Percentiles rank a stretch among this genome's conserved stretches.
These are phyloP conservation scores for Cladosporium oxysporum DNA, from an alignment of 2,329 filamentous ascomycete genomes.

Conservation along the genomic window DNA sequence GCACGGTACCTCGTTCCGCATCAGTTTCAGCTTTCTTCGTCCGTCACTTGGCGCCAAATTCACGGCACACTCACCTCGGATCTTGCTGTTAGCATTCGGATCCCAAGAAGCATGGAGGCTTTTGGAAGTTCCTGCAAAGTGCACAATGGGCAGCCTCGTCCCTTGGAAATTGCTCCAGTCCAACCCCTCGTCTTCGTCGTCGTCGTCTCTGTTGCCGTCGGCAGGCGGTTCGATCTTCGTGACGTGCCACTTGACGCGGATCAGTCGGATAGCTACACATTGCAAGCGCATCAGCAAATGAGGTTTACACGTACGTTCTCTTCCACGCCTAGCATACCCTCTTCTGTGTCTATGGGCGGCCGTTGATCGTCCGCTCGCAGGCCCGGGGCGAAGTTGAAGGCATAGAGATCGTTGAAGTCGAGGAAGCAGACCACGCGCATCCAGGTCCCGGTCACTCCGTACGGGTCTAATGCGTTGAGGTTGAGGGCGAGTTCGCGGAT, in stretches of 20 bases:
- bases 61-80: conserved; percentile 58
- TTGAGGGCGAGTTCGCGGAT: conserved; percentile 42
- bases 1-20: conserved; percentile 55
- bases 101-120: conserved; percentile 67
- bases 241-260: conserved; percentile 67
- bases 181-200: conserved; percentile 23
- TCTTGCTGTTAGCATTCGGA: conserved; percentile 66
- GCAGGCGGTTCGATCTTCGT: conserved; percentile 61
- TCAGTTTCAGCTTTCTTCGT: conserved; percentile 16
- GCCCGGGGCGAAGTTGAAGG: conserved; percentile 63
- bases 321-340: conserved; percentile 45
- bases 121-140: conserved; percentile 64
- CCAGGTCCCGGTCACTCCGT: conserved; percentile 71
- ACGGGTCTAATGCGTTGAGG: conserved; percentile 65
- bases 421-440: conserved; percentile 57
- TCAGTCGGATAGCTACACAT: conserved; percentile 62
- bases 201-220: conserved; percentile 51
- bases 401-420: conserved; percentile 72
- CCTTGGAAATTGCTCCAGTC: conserved; percentile 35
- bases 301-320: conserved; percentile 33
- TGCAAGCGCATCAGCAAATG: conserved; percentile 21
- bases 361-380: conserved; percentile 22
- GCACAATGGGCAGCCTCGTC: conserved; percentile 60
- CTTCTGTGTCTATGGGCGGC: conserved; percentile 58
- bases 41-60: neutral